Conservation (phyloP, 192 early-diverging fungal genomes). For the Podila clonocystis region DNA sequence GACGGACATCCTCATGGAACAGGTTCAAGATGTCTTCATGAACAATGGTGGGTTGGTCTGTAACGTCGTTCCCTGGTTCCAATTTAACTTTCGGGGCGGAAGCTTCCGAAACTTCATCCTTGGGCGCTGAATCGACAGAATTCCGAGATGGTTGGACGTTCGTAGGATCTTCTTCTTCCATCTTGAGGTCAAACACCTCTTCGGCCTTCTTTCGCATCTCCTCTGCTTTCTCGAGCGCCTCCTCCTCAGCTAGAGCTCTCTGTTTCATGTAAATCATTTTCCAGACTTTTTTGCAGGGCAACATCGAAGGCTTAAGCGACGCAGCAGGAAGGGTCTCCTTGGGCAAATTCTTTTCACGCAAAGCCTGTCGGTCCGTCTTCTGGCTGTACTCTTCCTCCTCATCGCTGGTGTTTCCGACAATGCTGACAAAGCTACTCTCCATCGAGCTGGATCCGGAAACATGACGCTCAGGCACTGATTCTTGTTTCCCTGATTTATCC, state of each 20-base stretch:
- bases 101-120: neutral
- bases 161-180: slow-evolving; percentile 31
- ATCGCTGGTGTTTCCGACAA: slow-evolving; percentile 48
- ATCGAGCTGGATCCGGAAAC: slow-evolving; percentile 37
- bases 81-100: neutral
- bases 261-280: slow-evolving; percentile 48
- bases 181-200: slow-evolving; percentile 50
- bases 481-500: neutral
- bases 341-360: slow-evolving; percentile 38
- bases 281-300: slow-evolving; percentile 50
- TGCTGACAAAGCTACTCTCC: slow-evolving; percentile 43
- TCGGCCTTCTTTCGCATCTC: slow-evolving; percentile 50
- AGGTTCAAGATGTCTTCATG: slow-evolving; percentile 41
- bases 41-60: slow-evolving; percentile 21
- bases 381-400: slow-evolving; percentile 30
- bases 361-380: neutral
- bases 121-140: neutral
- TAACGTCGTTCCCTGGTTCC: neutral
- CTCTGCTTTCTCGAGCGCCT: slow-evolving; percentile 40
- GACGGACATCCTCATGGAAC: slow-evolving; percentile 38
- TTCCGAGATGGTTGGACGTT: neutral
- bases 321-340: slow-evolving; percentile 22
- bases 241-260: slow-evolving; percentile 38
- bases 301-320: slow-evolving; percentile 25
- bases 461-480: neutral